Conservation (phyloP, 371 early-diverging fungal genomes). For the Mucor saturninus region DNA sequence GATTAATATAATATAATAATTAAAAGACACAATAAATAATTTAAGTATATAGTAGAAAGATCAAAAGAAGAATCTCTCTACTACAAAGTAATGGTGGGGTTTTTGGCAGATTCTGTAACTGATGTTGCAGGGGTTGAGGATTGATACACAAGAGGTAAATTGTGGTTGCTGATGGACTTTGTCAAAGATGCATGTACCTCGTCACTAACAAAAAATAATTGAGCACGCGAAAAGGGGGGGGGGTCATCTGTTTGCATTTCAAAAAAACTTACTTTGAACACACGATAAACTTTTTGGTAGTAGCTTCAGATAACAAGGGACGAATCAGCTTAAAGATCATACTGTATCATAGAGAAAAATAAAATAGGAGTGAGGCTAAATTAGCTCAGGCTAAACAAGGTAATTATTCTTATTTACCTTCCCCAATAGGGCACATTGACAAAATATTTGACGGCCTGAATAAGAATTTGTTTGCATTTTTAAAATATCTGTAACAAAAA, state of each 20-base stretch:
- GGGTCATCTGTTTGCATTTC: no score
- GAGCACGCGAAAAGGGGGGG: not conserved
- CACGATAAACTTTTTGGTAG: slow-evolving; percentile 64
- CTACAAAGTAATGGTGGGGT: not conserved
- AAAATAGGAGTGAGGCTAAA: not conserved
- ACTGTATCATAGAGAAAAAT: slow-evolving; percentile 18
- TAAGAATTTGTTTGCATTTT: not conserved
- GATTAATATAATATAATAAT: no score
- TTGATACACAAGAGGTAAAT: slow-evolving; percentile 20
- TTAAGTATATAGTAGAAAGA: no score
- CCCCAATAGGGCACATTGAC: slow-evolving; percentile 69
- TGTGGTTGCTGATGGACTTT: slow-evolving; percentile 15
- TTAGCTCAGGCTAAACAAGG: not conserved
- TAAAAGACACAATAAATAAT: no score
- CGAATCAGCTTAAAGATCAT: slow-evolving; percentile 60
- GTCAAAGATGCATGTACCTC: slow-evolving; percentile 21
- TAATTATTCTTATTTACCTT: slow-evolving; percentile 25
- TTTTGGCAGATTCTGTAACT: not conserved
- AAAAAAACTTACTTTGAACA: slow-evolving; percentile 42
- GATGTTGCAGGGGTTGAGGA: not conserved
- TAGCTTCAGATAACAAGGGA: slow-evolving; percentile 60
- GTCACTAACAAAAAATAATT: slow-evolving; percentile 8
- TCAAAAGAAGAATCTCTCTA: not conserved
- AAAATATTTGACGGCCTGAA: slow-evolving; percentile 58
- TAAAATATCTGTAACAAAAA: not conserved